phyloP scores from a whole-genome alignment of 352 stramenopile genomes.

The Phytopythium delawarense region DNA sequence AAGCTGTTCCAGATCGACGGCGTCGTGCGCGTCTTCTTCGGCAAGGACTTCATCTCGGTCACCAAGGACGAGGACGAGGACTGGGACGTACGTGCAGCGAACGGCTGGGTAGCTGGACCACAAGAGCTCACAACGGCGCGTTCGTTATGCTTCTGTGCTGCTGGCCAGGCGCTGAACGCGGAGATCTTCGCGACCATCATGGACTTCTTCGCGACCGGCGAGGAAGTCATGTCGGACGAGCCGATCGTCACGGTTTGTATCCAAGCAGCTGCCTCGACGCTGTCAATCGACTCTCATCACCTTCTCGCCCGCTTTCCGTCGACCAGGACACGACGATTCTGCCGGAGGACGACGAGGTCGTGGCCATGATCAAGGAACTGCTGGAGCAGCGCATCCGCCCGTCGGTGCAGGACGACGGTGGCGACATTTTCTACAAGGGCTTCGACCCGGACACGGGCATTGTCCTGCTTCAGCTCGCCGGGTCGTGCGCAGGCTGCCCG shows the following conservation, averaged over 20 bases:
- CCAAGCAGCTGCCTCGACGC: too few species aligned
- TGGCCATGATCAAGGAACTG: conserved; percentile 99
- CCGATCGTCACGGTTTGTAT: conserved; percentile 57
- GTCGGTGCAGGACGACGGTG: conserved; percentile 98
- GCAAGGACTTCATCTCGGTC: conserved; percentile 97
- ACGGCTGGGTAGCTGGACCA: too few species aligned
- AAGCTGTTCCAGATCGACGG: conserved; percentile 96
- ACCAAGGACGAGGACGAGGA: conserved; percentile 94
- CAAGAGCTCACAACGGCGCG: not conserved
- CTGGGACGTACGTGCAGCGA: conserved; percentile 93
- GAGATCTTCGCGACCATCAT: conserved; percentile 97
- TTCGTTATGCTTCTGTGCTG: not conserved
- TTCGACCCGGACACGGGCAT: conserved; percentile 95
- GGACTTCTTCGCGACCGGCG: conserved; percentile 93
- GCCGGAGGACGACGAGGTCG: conserved; percentile 97
- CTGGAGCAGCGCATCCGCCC: conserved; percentile 97
- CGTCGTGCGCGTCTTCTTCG: conserved; percentile 96
- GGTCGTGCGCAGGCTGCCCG: conserved; percentile 97
- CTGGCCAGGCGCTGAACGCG: conserved; percentile 60
- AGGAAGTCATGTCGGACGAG: conserved; percentile 90
- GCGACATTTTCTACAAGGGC: conserved; percentile 98
- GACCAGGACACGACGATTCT: conserved; percentile 90
- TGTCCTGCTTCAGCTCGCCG: conserved; percentile 89
- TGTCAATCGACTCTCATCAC: not conserved
- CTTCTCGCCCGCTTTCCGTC: not conserved